These are phyloP conservation scores for Entomortierella chlamydospora DNA, from an alignment of 192 early-diverging fungal genomes.

Conservation along the genomic window DNA sequence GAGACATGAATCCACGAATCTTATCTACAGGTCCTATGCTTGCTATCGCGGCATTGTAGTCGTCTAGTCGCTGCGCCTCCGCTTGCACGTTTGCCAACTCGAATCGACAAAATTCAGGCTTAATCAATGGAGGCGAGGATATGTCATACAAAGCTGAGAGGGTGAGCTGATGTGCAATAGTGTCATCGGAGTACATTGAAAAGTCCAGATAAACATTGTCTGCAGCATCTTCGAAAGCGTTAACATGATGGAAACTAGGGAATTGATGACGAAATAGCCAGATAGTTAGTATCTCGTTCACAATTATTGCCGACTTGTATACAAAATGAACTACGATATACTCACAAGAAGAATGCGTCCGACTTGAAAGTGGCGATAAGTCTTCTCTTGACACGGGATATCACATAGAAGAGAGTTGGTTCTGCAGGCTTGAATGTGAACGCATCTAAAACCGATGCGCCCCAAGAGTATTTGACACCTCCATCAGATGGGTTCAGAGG, in stretches of 20 bases:
- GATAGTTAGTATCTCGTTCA: neutral
- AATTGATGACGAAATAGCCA: neutral
- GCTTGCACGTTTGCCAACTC: conserved; percentile 68
- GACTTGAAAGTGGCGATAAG: conserved; percentile 77
- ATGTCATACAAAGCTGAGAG: conserved; percentile 63
- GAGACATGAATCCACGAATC: conserved; percentile 47
- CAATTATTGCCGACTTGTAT: too few species aligned
- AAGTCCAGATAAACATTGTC: conserved; percentile 75
- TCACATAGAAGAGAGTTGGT: conserved; percentile 76
- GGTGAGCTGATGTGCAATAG: conserved; percentile 68
- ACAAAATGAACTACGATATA: neutral
- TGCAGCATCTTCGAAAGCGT: conserved; percentile 74
- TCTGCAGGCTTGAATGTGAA: conserved; percentile 70
- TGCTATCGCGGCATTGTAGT: conserved; percentile 46
- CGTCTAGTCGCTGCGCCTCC: conserved; percentile 66
- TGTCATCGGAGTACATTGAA: conserved; percentile 70
- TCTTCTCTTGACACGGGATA: conserved; percentile 74
- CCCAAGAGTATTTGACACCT: conserved; percentile 76
- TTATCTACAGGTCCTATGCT: conserved; percentile 43
- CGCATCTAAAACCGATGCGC: conserved; percentile 76
- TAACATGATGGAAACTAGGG: conserved; percentile 76
- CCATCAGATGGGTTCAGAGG: conserved; percentile 69
- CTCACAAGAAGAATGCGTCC: conserved; percentile 71
- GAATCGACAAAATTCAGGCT: conserved; percentile 71
- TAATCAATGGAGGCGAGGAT: conserved; percentile 54